Conservation (phyloP, 1,139 yeast genomes). For the Nakaseomyces glabratus region DNA sequence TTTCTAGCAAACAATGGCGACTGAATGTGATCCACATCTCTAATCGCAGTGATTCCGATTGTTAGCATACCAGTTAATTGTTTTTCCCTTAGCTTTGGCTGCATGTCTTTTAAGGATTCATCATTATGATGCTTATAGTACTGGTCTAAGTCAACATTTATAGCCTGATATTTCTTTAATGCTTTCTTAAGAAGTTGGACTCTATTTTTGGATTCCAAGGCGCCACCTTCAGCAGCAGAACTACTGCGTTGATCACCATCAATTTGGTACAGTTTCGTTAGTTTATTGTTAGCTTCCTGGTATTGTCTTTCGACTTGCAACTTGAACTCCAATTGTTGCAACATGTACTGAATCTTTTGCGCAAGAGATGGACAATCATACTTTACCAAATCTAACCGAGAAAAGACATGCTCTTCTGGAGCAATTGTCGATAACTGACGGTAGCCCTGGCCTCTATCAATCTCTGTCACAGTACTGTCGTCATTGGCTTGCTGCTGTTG, state of each 20-base stretch:
- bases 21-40: constrained; percentile 89
- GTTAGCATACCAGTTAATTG: constrained; percentile 75
- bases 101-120: constrained; percentile 44
- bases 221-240: constrained; percentile 83
- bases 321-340: constrained; percentile 88
- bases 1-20: constrained; percentile 67
- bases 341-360: constrained; percentile 91
- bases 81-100: constrained; percentile 65
- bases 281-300: constrained; percentile 83
- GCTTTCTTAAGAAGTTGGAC: constrained; percentile 77
- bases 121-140: constrained; percentile 42
- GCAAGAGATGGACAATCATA: constrained; percentile 93
- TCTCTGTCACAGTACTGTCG: constrained; percentile 2
- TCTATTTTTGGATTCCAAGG: constrained; percentile 74
- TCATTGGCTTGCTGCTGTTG: constrained; percentile 7
- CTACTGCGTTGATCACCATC: constrained; percentile 86
- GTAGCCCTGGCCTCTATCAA: background rate
- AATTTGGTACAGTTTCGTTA: constrained; percentile 72
- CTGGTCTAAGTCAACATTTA: constrained; percentile 51
- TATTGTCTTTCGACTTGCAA: constrained; percentile 90
- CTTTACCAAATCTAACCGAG: constrained; percentile 73
- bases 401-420: constrained; percentile 31
- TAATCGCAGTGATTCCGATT: constrained; percentile 60
- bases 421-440: constrained; percentile 22
- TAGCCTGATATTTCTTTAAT: constrained; percentile 77